Evolutionary conservation across 2,329 filamentous ascomycete species (phyloP).

Genomic region (Aureobasidium sp.): DNA sequence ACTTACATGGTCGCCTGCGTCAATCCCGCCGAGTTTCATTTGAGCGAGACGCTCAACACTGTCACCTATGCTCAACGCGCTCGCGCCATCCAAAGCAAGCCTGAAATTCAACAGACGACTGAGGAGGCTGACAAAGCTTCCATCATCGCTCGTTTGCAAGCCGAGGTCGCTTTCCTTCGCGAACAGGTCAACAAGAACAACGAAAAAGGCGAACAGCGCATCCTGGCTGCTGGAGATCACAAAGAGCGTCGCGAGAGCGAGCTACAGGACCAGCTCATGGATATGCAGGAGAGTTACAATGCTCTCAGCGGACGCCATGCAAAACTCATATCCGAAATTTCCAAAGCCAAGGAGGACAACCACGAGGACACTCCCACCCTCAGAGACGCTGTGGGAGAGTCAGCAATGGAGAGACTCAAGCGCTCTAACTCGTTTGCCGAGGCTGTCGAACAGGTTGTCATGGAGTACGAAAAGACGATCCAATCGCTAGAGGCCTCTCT

Average conservation of each 20-base stretch:
- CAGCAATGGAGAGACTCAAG: conserved; percentile 78
- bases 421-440: conserved; percentile 94
- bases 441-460: conserved; percentile 88
- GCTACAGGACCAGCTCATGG: conserved; percentile 86
- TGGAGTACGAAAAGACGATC: conserved; percentile 98
- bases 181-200: conserved; percentile 89
- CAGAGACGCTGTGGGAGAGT: conserved; percentile 64
- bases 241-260: conserved; percentile 61
- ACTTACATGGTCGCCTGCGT: conserved; percentile 99
- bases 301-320: conserved; percentile 87
- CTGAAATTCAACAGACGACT: conserved; percentile 80
- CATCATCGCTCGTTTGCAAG: conserved; percentile 84
- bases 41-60: conserved; percentile 96
- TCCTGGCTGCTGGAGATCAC: conserved; percentile 28
- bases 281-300: conserved; percentile 90
- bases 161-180: conserved; percentile 85
- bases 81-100: conserved; percentile 94
- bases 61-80: conserved; percentile 93
- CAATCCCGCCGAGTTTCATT: conserved; percentile 90
- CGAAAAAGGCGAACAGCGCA: conserved; percentile 49
- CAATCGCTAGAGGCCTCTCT: conserved; percentile 87
- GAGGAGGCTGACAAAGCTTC: conserved; percentile 93
- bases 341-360: conserved; percentile 65
- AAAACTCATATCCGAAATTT: conserved; percentile 90
- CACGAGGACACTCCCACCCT: conserved; percentile 50